Evolutionary conservation across 768 basidiomycete species (phyloP).

Genomic region (Tricholoma saponaceum): DNA sequence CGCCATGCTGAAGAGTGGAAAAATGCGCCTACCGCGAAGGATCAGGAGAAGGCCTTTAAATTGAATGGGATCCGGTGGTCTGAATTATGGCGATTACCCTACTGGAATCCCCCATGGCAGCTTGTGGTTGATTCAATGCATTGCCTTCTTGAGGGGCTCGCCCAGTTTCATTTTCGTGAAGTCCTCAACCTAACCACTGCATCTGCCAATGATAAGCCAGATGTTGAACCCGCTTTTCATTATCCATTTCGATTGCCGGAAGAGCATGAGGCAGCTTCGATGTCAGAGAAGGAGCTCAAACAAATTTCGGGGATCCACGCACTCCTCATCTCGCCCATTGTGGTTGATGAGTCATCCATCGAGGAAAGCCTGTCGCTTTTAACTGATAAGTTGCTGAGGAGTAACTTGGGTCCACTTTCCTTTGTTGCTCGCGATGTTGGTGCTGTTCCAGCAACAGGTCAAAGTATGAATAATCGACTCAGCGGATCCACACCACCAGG

Average conservation of each 20-base stretch:
- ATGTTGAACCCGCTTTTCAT: neutral
- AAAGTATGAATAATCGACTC: neutral
- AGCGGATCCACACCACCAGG: neutral
- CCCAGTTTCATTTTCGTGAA: neutral
- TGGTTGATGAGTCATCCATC: neutral
- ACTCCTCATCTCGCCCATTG: neutral
- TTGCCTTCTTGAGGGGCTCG: slow-evolving; percentile 16
- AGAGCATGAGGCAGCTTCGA: neutral
- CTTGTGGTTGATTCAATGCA: slow-evolving; percentile 39
- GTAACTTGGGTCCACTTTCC: neutral
- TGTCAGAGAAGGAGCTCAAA: neutral
- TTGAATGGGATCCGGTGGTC: slow-evolving; percentile 25
- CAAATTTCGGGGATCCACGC: neutral
- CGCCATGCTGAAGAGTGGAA: slow-evolving; percentile 16
- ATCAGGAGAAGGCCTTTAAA: slow-evolving; percentile 16
- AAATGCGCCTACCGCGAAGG: slow-evolving; percentile 11
- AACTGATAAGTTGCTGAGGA: neutral
- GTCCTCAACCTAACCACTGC: neutral
- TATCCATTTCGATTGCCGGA: neutral
- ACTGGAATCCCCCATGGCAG: slow-evolving; percentile 31
- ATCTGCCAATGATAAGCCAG: neutral
- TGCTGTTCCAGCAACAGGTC: neutral
- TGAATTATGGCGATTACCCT: slow-evolving; percentile 29
- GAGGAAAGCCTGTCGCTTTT: neutral
- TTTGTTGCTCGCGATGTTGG: neutral